Evolutionary conservation across 768 basidiomycete genomes (phyloP).

Genomic region (Rickenella mellea): DNA sequence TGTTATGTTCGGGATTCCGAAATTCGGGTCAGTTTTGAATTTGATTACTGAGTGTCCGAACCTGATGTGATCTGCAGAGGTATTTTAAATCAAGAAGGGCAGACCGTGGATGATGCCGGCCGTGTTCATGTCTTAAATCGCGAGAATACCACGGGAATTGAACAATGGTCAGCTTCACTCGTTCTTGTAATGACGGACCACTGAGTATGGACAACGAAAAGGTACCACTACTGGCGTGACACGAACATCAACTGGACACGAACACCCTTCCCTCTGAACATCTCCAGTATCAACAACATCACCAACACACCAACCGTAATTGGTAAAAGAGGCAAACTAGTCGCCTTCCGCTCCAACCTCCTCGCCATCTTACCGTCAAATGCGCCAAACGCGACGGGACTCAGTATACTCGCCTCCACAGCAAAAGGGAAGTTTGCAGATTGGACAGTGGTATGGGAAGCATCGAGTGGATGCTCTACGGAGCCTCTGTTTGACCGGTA

Average conservation of each 20-base stretch:
- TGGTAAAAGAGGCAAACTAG: conserved; percentile 28
- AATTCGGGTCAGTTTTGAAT: conserved; percentile 21
- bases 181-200: background rate
- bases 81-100: conserved; percentile 25
- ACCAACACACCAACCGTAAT: conserved; percentile 25
- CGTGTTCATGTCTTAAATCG: conserved; percentile 24
- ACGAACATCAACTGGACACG: conserved; percentile 24
- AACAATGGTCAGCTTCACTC: conserved; percentile 18
- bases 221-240: conserved; percentile 22
- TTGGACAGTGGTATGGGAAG: conserved; percentile 23
- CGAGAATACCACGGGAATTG: conserved; percentile 26
- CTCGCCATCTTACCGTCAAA: conserved; percentile 25
- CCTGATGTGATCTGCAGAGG: conserved; percentile 9
- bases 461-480: conserved; percentile 18
- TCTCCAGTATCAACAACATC: conserved; percentile 21
- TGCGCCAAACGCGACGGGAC: conserved; percentile 20
- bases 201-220: background rate
- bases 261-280: conserved; percentile 14
- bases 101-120: conserved; percentile 19
- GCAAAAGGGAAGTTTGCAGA: conserved; percentile 22
- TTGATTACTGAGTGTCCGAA: background rate
- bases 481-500: conserved; percentile 27
- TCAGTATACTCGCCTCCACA: conserved; percentile 22
- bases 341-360: conserved; percentile 10
- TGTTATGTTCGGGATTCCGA: conserved; percentile 24